Base-by-base conservation (phyloP, 2,329 filamentous ascomycete genomes). In the Blastomyces percursus region DNA sequence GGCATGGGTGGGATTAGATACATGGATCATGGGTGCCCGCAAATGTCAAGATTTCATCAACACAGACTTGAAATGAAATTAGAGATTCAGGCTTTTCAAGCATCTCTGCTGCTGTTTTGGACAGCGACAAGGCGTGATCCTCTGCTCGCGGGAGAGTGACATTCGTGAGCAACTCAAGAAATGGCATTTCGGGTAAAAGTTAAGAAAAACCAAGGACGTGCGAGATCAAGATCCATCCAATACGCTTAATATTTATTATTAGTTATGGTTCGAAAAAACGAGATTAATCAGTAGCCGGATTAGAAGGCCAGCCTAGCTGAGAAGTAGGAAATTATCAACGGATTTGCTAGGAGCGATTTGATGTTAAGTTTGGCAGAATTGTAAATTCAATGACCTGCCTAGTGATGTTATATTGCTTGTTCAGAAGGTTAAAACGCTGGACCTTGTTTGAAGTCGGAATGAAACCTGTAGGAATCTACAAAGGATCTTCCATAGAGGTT, bases 1-100 rank as follows among this genome's bases (percentile, higher is more conserved):
- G 8, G 6, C 7, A 14, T 9, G 24, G 54, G 14, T n/a, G n/a
- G 12, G 32, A 6, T 24, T n/a, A 38, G 5, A 21, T 56, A 56
- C 54, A 56, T 56, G 54, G 54, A 42, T 56, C 54, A 16, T 56
- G 54, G 32, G 54, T 56, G 35, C 35, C 54, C 9, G 32, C 54
- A 40, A 56, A 56, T 24, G 54, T 56, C 54, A 56, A 56, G n/a
- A 56, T 24, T 35, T 56, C 54, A 40, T 56, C 35, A 5, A 11
- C 16, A 14, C 35, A 35, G 5, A 56, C n/a, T 56, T 40, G 32
- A 56, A 56, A 35, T 40, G 32, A 38, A 24, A 56, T 42, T 19
- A 56, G 32, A 56, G 54, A n/a, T 35, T 38, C 54, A 12, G 54
- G 32, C 54, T 40, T 56, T 40, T 40, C 11, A 12, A 56, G 54